Conservation (phyloP, 2,329 filamentous ascomycete species). For the Magnaporthiopsis incrustans region DNA sequence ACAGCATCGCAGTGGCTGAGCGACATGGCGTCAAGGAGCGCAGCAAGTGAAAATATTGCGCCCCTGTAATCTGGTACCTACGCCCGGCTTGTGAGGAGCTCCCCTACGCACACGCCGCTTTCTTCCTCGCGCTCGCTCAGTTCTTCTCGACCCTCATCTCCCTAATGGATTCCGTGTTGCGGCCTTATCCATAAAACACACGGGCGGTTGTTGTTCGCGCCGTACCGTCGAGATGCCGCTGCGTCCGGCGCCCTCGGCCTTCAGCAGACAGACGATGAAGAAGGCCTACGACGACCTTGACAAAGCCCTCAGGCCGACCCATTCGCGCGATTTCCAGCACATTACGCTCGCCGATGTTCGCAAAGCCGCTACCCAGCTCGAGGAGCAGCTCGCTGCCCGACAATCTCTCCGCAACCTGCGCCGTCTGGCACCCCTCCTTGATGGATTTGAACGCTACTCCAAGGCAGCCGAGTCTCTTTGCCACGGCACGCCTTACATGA, state of each 20-base stretch:
- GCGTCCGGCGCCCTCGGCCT: not conserved
- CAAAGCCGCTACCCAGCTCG: not conserved
- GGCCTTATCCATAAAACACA: no score
- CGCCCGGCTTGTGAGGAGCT: no score
- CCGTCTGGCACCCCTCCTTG: constrained; percentile 1
- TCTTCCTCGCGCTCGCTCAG: no score
- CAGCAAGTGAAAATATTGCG: no score
- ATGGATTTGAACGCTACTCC: constrained; percentile 24
- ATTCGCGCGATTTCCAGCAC: not conserved
- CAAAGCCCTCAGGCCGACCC: not conserved
- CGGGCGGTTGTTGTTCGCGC: no score
- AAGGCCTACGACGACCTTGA: constrained; percentile 2
- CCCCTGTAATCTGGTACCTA: no score
- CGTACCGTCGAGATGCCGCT: not conserved
- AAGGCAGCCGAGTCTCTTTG: no score
- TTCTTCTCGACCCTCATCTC: no score
- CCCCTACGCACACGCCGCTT: no score
- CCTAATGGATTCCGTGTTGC: no score
- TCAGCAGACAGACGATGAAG: not conserved
- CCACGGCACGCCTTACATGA: constrained; percentile 32
- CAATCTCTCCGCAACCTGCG: constrained; percentile 6
- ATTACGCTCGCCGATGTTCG: not conserved
- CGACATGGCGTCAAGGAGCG: no score
- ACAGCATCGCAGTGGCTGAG: no score
- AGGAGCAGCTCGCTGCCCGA: constrained; percentile 1